Evolutionary conservation across 73 alveolate species (phyloP).

Genomic region (Symbiodinium natans): DNA sequence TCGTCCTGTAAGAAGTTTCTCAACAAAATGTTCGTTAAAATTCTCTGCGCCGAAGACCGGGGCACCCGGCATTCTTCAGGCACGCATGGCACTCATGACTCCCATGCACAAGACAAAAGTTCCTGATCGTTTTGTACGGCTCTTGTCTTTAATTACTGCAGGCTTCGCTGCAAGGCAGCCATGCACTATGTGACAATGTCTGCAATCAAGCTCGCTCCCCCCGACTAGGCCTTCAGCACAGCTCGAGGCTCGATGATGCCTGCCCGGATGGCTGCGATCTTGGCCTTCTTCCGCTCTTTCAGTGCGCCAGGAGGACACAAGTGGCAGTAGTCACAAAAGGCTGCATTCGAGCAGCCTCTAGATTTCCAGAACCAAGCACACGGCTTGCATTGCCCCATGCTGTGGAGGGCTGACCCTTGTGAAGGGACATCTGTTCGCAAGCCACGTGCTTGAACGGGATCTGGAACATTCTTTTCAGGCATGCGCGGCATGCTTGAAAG

Average conservation of each 20-base stretch:
- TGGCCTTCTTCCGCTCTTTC: conserved; percentile 70
- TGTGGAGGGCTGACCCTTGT: conserved; percentile 59
- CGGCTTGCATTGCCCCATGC: conserved; percentile 79
- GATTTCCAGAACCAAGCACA: conserved; percentile 87
- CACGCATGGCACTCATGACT: no score
- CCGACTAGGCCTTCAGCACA: conserved; percentile 22
- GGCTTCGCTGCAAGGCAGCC: conserved; percentile 24
- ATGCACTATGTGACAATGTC: no score
- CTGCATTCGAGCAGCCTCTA: conserved; percentile 71
- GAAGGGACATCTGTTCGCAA: conserved; percentile 31
- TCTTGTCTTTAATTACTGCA: conserved; percentile 9
- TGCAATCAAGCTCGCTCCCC: no score
- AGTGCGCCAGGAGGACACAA: conserved; percentile 68
- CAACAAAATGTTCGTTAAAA: not conserved
- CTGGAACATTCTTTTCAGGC: not conserved
- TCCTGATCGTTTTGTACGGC: not conserved
- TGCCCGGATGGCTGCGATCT: conserved; percentile 69
- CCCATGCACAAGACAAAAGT: not conserved
- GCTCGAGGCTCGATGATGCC: conserved; percentile 67
- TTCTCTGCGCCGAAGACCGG: not conserved
- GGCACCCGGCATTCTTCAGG: not conserved
- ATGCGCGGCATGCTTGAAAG: not conserved
- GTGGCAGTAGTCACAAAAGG: conserved; percentile 46
- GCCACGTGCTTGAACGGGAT: not conserved
- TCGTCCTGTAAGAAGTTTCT: no score